These are phyloP conservation scores for Hypoxylon sp. DNA, from an alignment of 2,329 filamentous ascomycete species.

Conservation along the genomic window DNA sequence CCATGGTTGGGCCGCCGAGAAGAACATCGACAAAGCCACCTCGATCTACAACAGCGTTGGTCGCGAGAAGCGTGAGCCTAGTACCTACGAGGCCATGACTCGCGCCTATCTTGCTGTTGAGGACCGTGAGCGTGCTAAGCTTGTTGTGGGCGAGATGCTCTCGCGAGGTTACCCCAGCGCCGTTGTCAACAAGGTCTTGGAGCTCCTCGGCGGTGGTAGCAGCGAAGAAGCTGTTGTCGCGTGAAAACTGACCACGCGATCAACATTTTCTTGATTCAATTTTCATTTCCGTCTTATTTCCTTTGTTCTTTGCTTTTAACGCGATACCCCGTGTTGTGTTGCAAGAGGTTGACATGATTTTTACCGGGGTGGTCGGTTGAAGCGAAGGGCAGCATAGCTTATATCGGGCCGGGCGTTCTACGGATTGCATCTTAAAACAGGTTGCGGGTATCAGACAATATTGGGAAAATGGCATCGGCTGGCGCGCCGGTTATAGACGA, in stretches of 20 bases:
- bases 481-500: conserved; percentile 58
- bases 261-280: conserved; percentile 1
- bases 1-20: conserved; percentile 91
- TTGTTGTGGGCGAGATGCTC: conserved; percentile 89
- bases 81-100: conserved; percentile 99
- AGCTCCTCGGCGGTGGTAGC: conserved; percentile 77
- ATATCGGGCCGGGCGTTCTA: conserved; percentile 46
- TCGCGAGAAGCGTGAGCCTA: conserved; percentile 86
- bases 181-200: conserved; percentile 92
- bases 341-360: conserved; percentile 40
- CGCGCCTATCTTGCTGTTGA: conserved; percentile 89
- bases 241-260: conserved; percentile 27
- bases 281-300: conserved; percentile 40
- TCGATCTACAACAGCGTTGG: conserved; percentile 84
- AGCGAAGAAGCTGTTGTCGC: conserved; percentile 56
- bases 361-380: conserved; percentile 46
- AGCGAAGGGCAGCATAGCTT: conserved; percentile 41
- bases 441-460: conserved; percentile 42
- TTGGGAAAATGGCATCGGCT: conserved; percentile 43
- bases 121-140: conserved; percentile 80
- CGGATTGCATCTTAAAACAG: conserved; percentile 40
- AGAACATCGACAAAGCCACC: conserved; percentile 82
- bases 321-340: conserved; percentile 53
- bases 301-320: conserved; percentile 50
- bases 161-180: conserved; percentile 90